phyloP scores from a whole-genome alignment of 345 rosid genomes.

The Aquilaria malaccensis region DNA sequence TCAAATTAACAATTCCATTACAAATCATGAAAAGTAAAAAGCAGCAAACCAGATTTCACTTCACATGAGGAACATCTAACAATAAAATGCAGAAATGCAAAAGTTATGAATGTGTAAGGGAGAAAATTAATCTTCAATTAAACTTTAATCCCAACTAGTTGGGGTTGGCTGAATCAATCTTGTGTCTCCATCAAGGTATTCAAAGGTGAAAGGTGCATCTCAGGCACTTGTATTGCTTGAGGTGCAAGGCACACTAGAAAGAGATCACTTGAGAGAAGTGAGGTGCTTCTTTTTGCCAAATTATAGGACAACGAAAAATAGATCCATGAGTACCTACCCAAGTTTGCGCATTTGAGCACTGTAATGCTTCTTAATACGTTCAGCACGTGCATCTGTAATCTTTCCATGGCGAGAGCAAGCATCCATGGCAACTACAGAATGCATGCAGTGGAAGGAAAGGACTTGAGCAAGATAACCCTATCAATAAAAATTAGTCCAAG shows the following conservation, averaged over 20 bases:
- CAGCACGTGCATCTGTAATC: slow-evolving; percentile 73
- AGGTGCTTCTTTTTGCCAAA: too few relatives aligned
- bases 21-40: too few relatives aligned
- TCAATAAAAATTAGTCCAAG: not conserved
- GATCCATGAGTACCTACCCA: slow-evolving; percentile 35
- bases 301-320: too few relatives aligned
- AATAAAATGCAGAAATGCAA: slow-evolving; percentile 3
- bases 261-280: too few relatives aligned
- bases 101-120: not conserved
- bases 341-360: slow-evolving; percentile 60
- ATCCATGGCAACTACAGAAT: slow-evolving; percentile 81
- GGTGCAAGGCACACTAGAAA: too few relatives aligned
- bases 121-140: not conserved
- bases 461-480: slow-evolving; percentile 96
- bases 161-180: not conserved
- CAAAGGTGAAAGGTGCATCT: too few relatives aligned
- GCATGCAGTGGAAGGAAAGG: slow-evolving; percentile 74
- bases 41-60: too few relatives aligned
- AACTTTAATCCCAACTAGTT: not conserved
- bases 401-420: slow-evolving; percentile 82
- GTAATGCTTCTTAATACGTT: slow-evolving; percentile 74
- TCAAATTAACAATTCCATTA: too few relatives aligned
- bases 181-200: too few relatives aligned
- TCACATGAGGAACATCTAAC: too few relatives aligned
- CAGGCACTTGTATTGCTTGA: too few relatives aligned